These are phyloP conservation scores for Vitis riparia DNA, from an alignment of 164 flowering plant genomes.

Conservation along the genomic window DNA sequence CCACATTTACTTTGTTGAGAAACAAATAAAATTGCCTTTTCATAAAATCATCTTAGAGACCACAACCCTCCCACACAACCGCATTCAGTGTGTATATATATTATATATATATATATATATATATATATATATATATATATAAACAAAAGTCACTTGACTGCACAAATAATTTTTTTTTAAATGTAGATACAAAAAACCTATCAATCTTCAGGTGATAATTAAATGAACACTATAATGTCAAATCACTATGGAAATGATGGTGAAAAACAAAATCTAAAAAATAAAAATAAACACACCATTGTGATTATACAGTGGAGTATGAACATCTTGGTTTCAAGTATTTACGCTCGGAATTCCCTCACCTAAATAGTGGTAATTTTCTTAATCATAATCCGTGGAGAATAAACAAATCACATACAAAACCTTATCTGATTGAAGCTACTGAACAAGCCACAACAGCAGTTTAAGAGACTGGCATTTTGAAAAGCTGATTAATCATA, in stretches of 20 bases:
- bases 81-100: too few relatives aligned
- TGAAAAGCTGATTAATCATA: neutral
- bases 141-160: too few relatives aligned
- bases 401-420: neutral
- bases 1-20: too few relatives aligned
- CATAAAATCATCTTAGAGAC: too few relatives aligned
- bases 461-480: neutral
- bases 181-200: neutral
- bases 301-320: constrained; percentile 4
- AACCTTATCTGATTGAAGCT: constrained; percentile 1
- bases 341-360: neutral
- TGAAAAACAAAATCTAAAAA: neutral
- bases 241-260: neutral
- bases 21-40: too few relatives aligned
- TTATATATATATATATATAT: too few relatives aligned
- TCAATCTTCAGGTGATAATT: too few relatives aligned
- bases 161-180: too few relatives aligned
- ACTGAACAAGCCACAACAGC: neutral
- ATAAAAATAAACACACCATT: neutral
- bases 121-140: too few relatives aligned
- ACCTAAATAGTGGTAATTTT: neutral
- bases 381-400: neutral
- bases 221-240: neutral
- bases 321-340: neutral
- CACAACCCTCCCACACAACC: too few relatives aligned